Evolutionary conservation across 257 asterid genomes (phyloP).

Genomic region (Solanum rostratum): DNA sequence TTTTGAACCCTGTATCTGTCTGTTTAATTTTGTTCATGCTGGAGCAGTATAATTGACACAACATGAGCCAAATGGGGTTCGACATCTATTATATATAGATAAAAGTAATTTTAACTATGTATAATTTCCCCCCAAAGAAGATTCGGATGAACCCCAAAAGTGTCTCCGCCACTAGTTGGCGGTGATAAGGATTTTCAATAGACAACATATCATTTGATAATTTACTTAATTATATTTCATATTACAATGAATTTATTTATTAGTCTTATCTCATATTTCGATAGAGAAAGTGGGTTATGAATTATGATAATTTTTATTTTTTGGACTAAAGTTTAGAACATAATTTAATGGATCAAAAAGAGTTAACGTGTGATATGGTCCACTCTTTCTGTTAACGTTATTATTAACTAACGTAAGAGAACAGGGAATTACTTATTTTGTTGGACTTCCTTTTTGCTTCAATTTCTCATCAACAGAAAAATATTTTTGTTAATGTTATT

Average conservation of each 20-base stretch:
- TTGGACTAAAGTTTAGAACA: neutral
- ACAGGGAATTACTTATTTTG: neutral
- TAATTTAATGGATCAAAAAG: constrained; percentile 6
- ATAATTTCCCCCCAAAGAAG: too few species aligned
- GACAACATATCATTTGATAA: neutral
- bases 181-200: neutral
- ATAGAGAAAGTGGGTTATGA: neutral
- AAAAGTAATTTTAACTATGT: too few species aligned
- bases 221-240: neutral
- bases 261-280: neutral
- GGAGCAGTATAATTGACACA: neutral
- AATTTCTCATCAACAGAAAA: neutral
- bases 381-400: constrained; percentile 3
- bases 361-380: constrained; percentile 16
- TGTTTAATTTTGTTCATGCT: neutral
- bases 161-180: too few species aligned
- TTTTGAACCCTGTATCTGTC: neutral
- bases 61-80: too few species aligned
- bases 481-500: neutral
- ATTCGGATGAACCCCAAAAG: too few species aligned
- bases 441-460: constrained; percentile 3
- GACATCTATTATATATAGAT: too few species aligned
- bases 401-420: constrained; percentile 14
- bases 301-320: neutral
- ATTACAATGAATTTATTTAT: neutral